phyloP scores from a whole-genome alignment of 164 flowering plant species.

The Tetrastigma voinierianum region DNA sequence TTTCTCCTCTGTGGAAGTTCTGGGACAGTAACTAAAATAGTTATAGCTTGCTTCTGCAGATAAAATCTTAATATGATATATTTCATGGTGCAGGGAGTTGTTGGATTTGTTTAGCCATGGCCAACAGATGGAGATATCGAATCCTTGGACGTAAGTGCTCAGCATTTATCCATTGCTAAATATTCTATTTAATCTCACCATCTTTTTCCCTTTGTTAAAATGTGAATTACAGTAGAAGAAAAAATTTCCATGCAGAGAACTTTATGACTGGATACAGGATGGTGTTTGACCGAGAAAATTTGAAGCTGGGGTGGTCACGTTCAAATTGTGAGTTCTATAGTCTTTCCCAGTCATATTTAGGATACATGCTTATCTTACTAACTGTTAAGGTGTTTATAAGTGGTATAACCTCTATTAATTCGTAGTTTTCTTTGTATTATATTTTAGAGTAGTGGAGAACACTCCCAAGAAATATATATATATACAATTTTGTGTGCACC shows the following conservation, averaged over 20 bases:
- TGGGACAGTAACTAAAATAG: not conserved
- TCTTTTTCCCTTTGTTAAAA: not conserved
- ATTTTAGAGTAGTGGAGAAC: not conserved
- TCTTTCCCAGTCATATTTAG: not conserved
- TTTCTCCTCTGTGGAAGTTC: not conserved
- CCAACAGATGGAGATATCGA: slow-evolving; percentile 47
- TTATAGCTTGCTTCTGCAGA: not conserved
- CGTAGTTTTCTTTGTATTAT: not conserved
- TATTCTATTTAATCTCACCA: not conserved
- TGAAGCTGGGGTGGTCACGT: slow-evolving; percentile 81
- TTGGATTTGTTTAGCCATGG: slow-evolving; percentile 81
- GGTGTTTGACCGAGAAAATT: slow-evolving; percentile 83
- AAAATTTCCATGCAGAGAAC: slow-evolving; percentile 63
- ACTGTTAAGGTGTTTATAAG: not conserved
- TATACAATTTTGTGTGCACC: no score
- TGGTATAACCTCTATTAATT: no score
- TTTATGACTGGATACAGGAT: slow-evolving; percentile 80
- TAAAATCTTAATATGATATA: slow-evolving; percentile 1
- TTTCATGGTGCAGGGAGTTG: slow-evolving; percentile 49
- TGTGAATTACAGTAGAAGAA: not conserved
- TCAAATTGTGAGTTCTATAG: slow-evolving; percentile 69
- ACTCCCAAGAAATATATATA: no score
- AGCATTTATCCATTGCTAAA: not conserved
- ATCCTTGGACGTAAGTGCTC: slow-evolving; percentile 74
- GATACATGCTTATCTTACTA: not conserved